Evolutionary conservation across 2,329 filamentous ascomycete genomes (phyloP), one percentile per base, ranked within the genome.

Genomic region (Talaromyces sp.): DNA sequence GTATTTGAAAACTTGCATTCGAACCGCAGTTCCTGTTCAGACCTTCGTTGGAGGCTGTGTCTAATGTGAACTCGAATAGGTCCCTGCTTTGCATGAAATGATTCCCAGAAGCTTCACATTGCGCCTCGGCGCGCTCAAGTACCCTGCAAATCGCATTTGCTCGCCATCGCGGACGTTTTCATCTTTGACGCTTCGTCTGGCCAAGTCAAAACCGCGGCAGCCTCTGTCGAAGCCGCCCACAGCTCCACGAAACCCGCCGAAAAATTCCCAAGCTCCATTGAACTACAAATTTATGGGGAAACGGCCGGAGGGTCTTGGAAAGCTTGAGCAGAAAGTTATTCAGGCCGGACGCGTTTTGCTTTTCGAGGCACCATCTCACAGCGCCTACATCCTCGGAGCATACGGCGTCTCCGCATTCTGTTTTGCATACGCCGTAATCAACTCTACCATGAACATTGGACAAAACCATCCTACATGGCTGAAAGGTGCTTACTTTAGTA

Each of bases 301-400:
- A 62, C 64, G 66, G 35, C 63, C 74, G 60, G 68, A 79, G 76
- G 66, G 78, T 74, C 58, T 85, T 81, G 73, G 79, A 80, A 67
- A 80, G 81, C 62, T 81, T 21, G 69, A 71, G 50, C 61, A 66
- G 8, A 72, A 79, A 61, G 79, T 90, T 41, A 82, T 84, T 14
- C 76, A 77, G 61, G 83, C 84, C 63, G 68, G 79, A n/a, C 74
- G 79, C 1, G 85, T 87, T 8, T 73, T 83, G 3, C 78, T 91
- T 50, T 91, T 89, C 76, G 79, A 87, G 67, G 82, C 83, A 1
- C 85, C 85, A 14, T 85, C 85, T 1, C 86, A 89, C 67, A 82
- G 82, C 60, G 80, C 81, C 73, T 88, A 86, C 71, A 80, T 88
- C 63, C 69, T 83, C 65, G 82, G 83, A 52, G 84, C 84, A 68